Base-by-base conservation (phyloP, 2,329 filamentous ascomycete genomes). In the Blastomyces parvus region DNA sequence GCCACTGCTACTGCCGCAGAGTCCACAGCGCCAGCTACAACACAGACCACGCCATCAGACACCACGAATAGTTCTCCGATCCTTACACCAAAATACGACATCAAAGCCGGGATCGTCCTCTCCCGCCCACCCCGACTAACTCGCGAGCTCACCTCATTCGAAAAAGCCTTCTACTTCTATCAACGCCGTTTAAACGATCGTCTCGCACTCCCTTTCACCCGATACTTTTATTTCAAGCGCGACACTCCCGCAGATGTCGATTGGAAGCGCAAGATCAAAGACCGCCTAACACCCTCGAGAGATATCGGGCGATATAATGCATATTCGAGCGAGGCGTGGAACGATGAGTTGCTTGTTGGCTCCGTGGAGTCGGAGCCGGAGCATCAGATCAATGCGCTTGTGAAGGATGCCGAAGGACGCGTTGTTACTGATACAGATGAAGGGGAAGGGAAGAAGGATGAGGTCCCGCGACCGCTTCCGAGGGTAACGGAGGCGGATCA, bases 161-260 rank as follows among this genome's bases (percentile, higher is more conserved):
- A 99, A 77, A 89, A 91, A 73, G 83, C 93, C 67, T 97, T 88
- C 79, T 96, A 88, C 82, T 91, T 99, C 75, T 99, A 99, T 80
- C 94, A 99, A 80, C 93, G 93, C 71, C 91, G 94, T 17, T 83
- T 99, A 65, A 96, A 97, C 77, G 94, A 99, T 81, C 89, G 94
- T 53, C 83, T 96, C 61, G 86, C 88, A 25, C 83, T 94, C 4
- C 90, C 92, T 1, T 99, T 97, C 76, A 89, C 89, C 63, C 86
- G 89, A 68, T 89, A 89, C 74, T 94, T 97, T 79, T 99, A 96
- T 83, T 96, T 92, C 84, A 96, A 96, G 81, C 87, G 87, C 69
- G 90, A 90, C 73, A 96, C 92, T 13, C 88, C 91, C 0, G 83
- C 86, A 9, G 89, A 92, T 68, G 81, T 91, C 60, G 92, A 97